Conservation (phyloP, 2,329 filamentous ascomycete genomes). For the Pseudogymnoascus sp. region DNA sequence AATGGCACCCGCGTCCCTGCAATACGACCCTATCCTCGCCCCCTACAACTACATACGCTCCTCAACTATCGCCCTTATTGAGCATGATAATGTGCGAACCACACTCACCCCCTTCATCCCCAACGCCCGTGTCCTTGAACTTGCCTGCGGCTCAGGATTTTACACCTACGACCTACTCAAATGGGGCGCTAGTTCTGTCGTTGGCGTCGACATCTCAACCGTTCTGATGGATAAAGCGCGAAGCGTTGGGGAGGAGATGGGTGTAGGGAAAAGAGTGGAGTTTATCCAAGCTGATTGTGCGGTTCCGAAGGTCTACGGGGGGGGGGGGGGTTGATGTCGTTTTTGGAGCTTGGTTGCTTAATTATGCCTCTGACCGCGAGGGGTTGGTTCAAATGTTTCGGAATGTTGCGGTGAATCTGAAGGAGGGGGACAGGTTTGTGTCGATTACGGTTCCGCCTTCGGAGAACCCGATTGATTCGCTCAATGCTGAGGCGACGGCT, state of each 20-base stretch:
- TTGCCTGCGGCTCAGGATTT: slow-evolving; percentile 32
- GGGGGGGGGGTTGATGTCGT: slow-evolving; percentile 30
- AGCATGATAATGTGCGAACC: slow-evolving; percentile 18
- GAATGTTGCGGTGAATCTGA: slow-evolving; percentile 30
- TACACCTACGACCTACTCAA: slow-evolving; percentile 27
- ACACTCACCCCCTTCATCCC: slow-evolving; percentile 17
- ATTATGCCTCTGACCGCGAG: slow-evolving; percentile 27
- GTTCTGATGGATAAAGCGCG: slow-evolving; percentile 28
- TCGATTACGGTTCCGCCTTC: slow-evolving; percentile 23
- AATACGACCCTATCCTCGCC: slow-evolving; percentile 19
- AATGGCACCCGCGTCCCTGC: slow-evolving; percentile 13
- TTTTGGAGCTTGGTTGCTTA: slow-evolving; percentile 31
- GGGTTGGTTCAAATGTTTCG: slow-evolving; percentile 29
- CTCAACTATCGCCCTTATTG: slow-evolving; percentile 18
- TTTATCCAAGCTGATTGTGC: slow-evolving; percentile 25
- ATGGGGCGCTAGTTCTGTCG: slow-evolving; percentile 29
- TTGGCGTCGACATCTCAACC: slow-evolving; percentile 30
- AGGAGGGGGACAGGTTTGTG: slow-evolving; percentile 28
- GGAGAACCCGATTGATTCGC: slow-evolving; percentile 18
- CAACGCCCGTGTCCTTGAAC: slow-evolving; percentile 27
- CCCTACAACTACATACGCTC: slow-evolving; percentile 18
- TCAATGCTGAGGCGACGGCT: slow-evolving; percentile 16
- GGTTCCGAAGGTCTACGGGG: slow-evolving; percentile 19
- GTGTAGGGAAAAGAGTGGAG: not conserved
- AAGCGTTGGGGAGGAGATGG: slow-evolving; percentile 6